Evolutionary conservation across 495 filamentous ascomycete genomes (phyloP).

Genomic region (Penicillium flavigenum): DNA sequence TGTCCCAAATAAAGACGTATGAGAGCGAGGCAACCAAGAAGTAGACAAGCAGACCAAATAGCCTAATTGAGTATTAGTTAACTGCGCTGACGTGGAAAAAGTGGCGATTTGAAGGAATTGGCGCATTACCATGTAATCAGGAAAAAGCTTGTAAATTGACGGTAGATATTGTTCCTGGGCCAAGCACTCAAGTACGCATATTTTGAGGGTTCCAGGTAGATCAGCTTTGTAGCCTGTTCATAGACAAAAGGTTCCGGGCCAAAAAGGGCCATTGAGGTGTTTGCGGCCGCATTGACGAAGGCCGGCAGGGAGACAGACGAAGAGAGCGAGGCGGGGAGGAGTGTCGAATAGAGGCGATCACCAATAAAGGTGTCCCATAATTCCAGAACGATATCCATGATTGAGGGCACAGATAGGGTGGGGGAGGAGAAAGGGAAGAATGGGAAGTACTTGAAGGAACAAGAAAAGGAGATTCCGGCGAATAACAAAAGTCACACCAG

Average conservation of each 20-base stretch:
- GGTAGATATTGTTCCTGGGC: constrained; percentile 75
- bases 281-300: constrained; percentile 39
- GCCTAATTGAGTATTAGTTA: constrained; percentile 47
- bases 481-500: constrained; percentile 45
- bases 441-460: constrained; percentile 9
- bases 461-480: constrained; percentile 19
- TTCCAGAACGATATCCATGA: constrained; percentile 92
- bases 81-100: not conserved
- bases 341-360: constrained; percentile 74
- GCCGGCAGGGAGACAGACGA: constrained; percentile 46
- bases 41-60: constrained; percentile 82
- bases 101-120: not conserved
- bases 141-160: constrained; percentile 75
- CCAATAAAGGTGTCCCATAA: constrained; percentile 78
- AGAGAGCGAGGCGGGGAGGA: constrained; percentile 61
- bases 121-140: constrained; percentile 76
- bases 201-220: constrained; percentile 67
- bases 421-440: constrained; percentile 2
- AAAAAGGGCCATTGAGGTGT: constrained; percentile 44
- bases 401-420: constrained; percentile 2
- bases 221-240: constrained; percentile 68
- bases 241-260: constrained; percentile 57
- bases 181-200: constrained; percentile 82
- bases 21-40: constrained; percentile 80
- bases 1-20: constrained; percentile 92